Base-by-base conservation (phyloP, 129 eudicot genomes). In the Lactuca saligna region DNA sequence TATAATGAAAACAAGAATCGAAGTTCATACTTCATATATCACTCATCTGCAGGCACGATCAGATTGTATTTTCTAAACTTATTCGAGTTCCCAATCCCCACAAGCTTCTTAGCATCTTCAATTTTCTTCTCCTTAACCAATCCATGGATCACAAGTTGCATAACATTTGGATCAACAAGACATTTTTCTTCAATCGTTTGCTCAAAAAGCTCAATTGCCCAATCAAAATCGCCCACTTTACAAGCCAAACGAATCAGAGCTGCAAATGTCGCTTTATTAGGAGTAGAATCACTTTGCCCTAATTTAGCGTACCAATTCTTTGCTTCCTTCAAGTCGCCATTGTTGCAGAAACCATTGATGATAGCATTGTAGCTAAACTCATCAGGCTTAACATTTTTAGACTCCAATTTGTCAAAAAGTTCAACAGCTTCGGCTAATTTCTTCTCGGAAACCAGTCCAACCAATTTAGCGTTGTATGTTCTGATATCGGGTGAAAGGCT, bases 61-160 rank as follows among this genome's bases (percentile, higher is more conserved):
- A 84, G 61, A 61, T 74, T 77, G 62, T 64, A 79, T 12, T 38
- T 38, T 12, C 63, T 33, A 60, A 66, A 72, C 39, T 38, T 59
- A 77, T 77, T 79, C 17, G 83, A 84, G 14, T 56, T 77, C 35
- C 69, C 90, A 46, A 87, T 64, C 68, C 46, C 76, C 61, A 84
- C 78, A 12, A 88, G 85, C 63, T 80, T 59, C 66, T 75, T 60
- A 1, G 85, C 96, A 39, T 85, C 79, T 41, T 81, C 82, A 9
- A 61, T 31, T 81, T 58, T 78, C 8, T 82, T 76, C 51, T 67
- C 70, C 63, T 83, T 79, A 14, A 71, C 81, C 77, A 88, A 75
- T 41, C 70, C 83, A 74, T 81, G 73, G 3, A 85, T 70, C 66
- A 85, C 91, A 4, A 57, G 53, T 70, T 81, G 84, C 77, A 88